Conservation (phyloP, 345 rosid genomes). For the Hypericum perforatum region DNA sequence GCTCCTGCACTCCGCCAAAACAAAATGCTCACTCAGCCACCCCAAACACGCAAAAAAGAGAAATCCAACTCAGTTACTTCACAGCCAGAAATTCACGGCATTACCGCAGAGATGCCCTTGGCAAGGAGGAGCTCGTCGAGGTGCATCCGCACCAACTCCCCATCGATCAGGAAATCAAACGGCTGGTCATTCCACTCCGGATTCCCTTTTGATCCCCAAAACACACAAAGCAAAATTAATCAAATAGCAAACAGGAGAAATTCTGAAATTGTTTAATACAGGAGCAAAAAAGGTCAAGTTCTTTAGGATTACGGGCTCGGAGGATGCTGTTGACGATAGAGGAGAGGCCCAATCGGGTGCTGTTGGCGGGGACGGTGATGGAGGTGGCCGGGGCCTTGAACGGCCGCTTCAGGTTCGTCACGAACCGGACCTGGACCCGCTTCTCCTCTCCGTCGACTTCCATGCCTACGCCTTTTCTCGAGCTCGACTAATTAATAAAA, state of each 20-base stretch:
- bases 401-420: constrained; percentile 63
- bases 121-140: constrained; percentile 77
- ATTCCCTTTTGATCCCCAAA: constrained; percentile 33
- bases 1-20: constrained; percentile 46
- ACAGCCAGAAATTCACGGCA: not conserved
- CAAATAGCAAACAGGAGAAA: not conserved
- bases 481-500: too few relatives aligned
- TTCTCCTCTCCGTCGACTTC: constrained; percentile 18
- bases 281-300: not conserved
- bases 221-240: not conserved
- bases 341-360: constrained; percentile 86
- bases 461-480: constrained; percentile 10
- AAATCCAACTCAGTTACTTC: not conserved
- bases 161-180: constrained; percentile 85
- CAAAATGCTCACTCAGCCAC: constrained; percentile 1
- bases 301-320: constrained; percentile 26
- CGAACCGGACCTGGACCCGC: constrained; percentile 69
- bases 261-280: not conserved
- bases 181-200: constrained; percentile 65
- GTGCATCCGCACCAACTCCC: constrained; percentile 86
- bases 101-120: constrained; percentile 86
- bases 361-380: constrained; percentile 67
- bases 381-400: constrained; percentile 44
- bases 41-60: constrained; percentile 5
- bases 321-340: constrained; percentile 61